A percentile compares a stretch with the other conserved stretches of the same genome.
phyloP scores from a whole-genome alignment of 129 eudicot species.

The Chrysanthemum seticuspe region DNA sequence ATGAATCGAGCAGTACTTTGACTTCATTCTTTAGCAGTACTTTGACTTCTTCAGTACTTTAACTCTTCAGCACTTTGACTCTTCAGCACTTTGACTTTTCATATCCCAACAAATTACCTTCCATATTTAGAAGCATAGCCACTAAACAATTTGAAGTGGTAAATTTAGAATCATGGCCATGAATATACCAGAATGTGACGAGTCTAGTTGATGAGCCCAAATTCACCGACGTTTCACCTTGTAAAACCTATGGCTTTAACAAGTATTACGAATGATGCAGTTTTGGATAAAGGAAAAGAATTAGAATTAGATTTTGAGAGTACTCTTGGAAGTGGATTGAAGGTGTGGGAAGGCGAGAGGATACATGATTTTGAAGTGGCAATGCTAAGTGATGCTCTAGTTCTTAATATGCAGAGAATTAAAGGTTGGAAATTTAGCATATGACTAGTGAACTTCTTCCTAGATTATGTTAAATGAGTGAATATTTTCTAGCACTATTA shows the following conservation, averaged over 20 bases:
- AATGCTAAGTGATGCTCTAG: conserved; percentile 33
- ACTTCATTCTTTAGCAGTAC: too few species aligned
- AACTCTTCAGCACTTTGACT: too few species aligned
- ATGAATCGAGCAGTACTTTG: too few species aligned
- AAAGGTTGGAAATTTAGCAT: conserved; percentile 13
- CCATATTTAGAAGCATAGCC: too few species aligned
- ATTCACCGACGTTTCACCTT: conserved; percentile 82
- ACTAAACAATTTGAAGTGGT: too few species aligned
- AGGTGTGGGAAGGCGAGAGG: conserved; percentile 87
- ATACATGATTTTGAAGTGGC: conserved; percentile 89
- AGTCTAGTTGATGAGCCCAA: conserved; percentile 44
- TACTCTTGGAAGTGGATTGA: conserved; percentile 35
- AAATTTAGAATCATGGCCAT: too few species aligned
- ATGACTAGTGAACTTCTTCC: conserved; percentile 7
- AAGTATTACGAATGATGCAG: conserved; percentile 26
- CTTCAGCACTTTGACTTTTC: too few species aligned
- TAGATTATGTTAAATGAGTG: conserved; percentile 7
- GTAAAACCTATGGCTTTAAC: conserved; percentile 40
- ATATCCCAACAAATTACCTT: too few species aligned
- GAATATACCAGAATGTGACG: too few species aligned
- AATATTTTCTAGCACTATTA: conserved; percentile 5
- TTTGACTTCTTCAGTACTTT: too few species aligned
- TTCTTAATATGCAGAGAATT: conserved; percentile 25
- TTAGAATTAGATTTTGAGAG: conserved; percentile 59
- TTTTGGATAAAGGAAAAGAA: conserved; percentile 39